Evolutionary conservation across 352 stramenopile genomes (phyloP), one percentile per base, ranked within the genome.

Genomic region (Phytophthora idaei): DNA sequence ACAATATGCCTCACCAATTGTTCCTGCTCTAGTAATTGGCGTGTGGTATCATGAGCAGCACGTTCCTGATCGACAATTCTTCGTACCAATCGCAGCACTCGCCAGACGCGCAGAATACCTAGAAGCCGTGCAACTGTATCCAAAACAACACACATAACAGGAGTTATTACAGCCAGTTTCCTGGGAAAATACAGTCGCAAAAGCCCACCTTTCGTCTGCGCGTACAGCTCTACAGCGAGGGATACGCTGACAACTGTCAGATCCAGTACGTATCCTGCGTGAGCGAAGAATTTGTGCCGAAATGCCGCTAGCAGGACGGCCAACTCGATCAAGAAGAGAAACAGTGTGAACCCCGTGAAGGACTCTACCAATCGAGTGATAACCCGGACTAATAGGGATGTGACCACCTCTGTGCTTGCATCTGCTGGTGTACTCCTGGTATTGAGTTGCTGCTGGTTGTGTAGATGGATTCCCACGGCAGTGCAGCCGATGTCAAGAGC

Each of bases 191-290:
- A 10, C 44, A 4, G 45, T 41, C 9, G 3, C 2, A 32, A 14
- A 32, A 60, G 6, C 60, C 45, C 28, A 93, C 85, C 81, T 78
- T 83, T 87, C 0, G 78, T 84, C 31, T 88, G 73, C 4, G 69
- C 56, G 28, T 76, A 87, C 14, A 90, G 60, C 57, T 93, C 85
- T 2, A 81, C 49, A 3, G 34, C 31, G 2, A 90, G 44, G 7
- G 71, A 75, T 1, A 45, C 5, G 1, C 50, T 44, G 3, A 92
- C 70, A 3, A 92, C 55, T 0, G 36, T 39, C 2, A 78, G 29
- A 61, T 93, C 83, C 7, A 90, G 31, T 8, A 78, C 15, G 47
- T 90, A 93, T n/a, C 85, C 85, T 21, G 81, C 31, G 52, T 90
- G 85, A 14, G 63, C 45, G 57, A 90, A 74, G 61, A 93, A 90